Percentiles rank a stretch among this genome's conserved stretches.
These are phyloP conservation scores for Acorus calamus DNA, from an alignment of 106 monocot genomes.

Conservation along the genomic window DNA sequence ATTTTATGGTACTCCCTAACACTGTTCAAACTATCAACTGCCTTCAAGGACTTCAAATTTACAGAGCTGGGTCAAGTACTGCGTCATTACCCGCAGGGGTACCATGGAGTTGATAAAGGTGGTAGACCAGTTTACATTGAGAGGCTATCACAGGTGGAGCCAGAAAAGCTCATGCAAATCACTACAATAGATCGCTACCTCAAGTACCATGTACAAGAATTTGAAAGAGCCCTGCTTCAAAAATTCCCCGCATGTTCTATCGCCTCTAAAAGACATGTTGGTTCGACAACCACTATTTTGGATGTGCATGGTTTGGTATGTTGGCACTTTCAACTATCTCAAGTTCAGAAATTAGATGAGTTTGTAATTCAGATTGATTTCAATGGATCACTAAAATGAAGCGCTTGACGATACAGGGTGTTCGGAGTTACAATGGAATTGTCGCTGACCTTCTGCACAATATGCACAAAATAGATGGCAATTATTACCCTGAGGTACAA, in stretches of 20 bases:
- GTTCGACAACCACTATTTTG: constrained; percentile 82
- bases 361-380: not conserved
- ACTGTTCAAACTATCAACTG: not conserved
- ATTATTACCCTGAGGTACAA: constrained; percentile 29
- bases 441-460: constrained; percentile 21
- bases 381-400: constrained; percentile 19
- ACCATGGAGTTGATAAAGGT: constrained; percentile 96
- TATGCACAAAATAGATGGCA: constrained; percentile 30
- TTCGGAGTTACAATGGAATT: constrained; percentile 5
- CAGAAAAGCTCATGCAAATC: constrained; percentile 75
- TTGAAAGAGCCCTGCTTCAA: constrained; percentile 76
- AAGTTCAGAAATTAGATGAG: not conserved
- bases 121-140: constrained; percentile 95
- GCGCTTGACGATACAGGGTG: too few species aligned
- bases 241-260: constrained; percentile 91
- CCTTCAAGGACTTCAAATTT: constrained; percentile 74
- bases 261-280: constrained; percentile 70
- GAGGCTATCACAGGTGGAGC: constrained; percentile 82
- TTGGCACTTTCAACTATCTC: not conserved
- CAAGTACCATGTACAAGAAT: constrained; percentile 96
- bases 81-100: constrained; percentile 78
- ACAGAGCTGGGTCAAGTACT: constrained; percentile 78
- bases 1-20: not conserved
- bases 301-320: constrained; percentile 53
- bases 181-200: constrained; percentile 86